These are phyloP conservation scores for Royoungia palumana DNA, from an alignment of 768 basidiomycete genomes.

Conservation along the genomic window DNA sequence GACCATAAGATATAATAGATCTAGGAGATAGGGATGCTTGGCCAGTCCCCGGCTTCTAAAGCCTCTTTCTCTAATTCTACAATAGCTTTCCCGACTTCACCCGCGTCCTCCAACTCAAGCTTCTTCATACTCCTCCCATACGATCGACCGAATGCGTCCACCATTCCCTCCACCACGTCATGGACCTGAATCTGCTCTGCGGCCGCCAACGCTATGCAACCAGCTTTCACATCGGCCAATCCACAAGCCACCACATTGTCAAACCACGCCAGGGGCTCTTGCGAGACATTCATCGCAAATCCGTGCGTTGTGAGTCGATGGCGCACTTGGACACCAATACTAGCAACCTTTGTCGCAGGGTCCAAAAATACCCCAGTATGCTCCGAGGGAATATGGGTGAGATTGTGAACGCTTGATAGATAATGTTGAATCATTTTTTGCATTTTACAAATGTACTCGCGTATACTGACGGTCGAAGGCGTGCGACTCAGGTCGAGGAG, in stretches of 20 bases:
- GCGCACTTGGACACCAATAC: slow-evolving; percentile 94
- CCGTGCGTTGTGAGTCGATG: slow-evolving; percentile 95
- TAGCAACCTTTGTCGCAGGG: slow-evolving; percentile 79
- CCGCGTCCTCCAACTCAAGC: slow-evolving; percentile 41
- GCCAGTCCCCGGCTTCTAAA: slow-evolving; percentile 41
- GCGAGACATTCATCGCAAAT: slow-evolving; percentile 87
- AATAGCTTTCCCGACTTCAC: slow-evolving; percentile 49
- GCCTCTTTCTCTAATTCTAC: slow-evolving; percentile 46
- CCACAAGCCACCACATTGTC: slow-evolving; percentile 89
- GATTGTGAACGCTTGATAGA: slow-evolving; percentile 56
- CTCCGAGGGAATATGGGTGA: slow-evolving; percentile 57
- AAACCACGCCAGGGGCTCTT: slow-evolving; percentile 83
- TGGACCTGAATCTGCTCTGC: slow-evolving; percentile 39
- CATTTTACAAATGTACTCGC: slow-evolving; percentile 82
- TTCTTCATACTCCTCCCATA: slow-evolving; percentile 49
- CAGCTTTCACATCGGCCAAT: slow-evolving; percentile 75
- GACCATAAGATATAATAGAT: too few species aligned
- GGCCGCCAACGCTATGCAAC: slow-evolving; percentile 54
- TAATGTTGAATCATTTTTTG: slow-evolving; percentile 68
- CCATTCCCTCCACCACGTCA: slow-evolving; percentile 51
- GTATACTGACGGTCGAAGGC: slow-evolving; percentile 64
- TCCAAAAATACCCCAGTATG: slow-evolving; percentile 91
- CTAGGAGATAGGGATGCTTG: slow-evolving; percentile 8
- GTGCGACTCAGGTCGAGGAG: slow-evolving; percentile 85
- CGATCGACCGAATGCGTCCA: slow-evolving; percentile 43